Base-by-base conservation (phyloP, 345 rosid species). In the Eucalyptus cloeziana region DNA sequence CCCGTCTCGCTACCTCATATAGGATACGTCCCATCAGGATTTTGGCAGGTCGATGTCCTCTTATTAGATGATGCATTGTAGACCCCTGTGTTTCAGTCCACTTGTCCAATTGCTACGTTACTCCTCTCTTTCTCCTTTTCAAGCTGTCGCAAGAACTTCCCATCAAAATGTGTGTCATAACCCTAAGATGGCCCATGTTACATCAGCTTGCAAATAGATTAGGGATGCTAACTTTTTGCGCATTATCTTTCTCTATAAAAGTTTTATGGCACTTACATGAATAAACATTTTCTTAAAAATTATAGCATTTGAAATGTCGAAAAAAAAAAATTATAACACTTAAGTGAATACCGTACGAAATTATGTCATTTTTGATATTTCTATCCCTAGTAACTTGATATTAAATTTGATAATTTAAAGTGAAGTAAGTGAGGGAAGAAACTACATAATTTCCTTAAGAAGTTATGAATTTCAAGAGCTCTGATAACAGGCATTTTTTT, bases 301-400 rank as follows among this genome's bases (percentile, higher is more conserved):
- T 24, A 56, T 56, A 10, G 4, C 13, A 56, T 56, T 22, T 24
- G 3, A 56, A 0, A 52, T 52, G 9, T 52, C 0, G 2, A 56
- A 22, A 56, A 54, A 22, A 52, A 7, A 54, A 7, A 8, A 19
- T 56, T 56, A 56, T 56, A 10, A 56, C 0, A 24, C 0, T 22
- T 0, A 56, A 52, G 4, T 19, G 24, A 52, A 52, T 0, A 21
- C 0, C 58, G 0, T 21, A 52, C 0, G 10, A 52, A 52, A 21
- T 52, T 52, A 52, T 52, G 58, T 0, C 9, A 51, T 52, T 50
- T 52, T 52, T 24, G 0, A 25, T 24, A 0, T 56, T 56, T 25
- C 30, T 56, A 56, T 22, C 30, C 13, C 2, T 56, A 56, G 4
- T 2, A 71, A 17, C 25, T 69, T 33, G 12, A 69, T 69, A 69